These are phyloP conservation scores for Globisporangium barbulae DNA, from an alignment of 352 stramenopile species.

Conservation along the genomic window DNA sequence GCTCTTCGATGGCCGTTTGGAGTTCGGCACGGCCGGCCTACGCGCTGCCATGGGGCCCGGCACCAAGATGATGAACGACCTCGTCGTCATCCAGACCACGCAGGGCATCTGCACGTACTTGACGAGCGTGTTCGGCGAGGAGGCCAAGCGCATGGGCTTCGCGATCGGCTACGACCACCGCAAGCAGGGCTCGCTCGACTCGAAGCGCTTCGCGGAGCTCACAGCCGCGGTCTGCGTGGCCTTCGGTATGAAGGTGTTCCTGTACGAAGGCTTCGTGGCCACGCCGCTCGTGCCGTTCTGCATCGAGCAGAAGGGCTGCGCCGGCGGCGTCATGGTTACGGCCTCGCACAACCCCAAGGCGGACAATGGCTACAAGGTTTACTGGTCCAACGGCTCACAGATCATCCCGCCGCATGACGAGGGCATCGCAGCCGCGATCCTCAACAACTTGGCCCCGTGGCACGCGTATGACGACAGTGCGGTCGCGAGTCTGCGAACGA, in stretches of 20 bases:
- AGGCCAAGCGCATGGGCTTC: slow-evolving; percentile 73
- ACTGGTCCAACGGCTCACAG: slow-evolving; percentile 94
- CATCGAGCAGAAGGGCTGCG: slow-evolving; percentile 77
- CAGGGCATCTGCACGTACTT: slow-evolving; percentile 91
- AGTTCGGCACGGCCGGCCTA: slow-evolving; percentile 92
- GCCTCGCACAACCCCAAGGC: slow-evolving; percentile 98
- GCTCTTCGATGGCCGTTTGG: slow-evolving; percentile 80
- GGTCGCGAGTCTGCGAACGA: slow-evolving; percentile 28
- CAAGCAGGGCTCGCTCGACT: slow-evolving; percentile 68
- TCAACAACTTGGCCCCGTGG: slow-evolving; percentile 90
- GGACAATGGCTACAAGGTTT: slow-evolving; percentile 99
- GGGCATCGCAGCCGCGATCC: slow-evolving; percentile 90
- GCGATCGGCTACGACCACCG: slow-evolving; percentile 92
- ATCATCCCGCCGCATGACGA: slow-evolving; percentile 96
- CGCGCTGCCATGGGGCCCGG: slow-evolving; percentile 88
- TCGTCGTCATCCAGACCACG: slow-evolving; percentile 91
- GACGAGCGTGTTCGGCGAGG: slow-evolving; percentile 62
- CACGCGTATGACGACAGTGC: slow-evolving; percentile 50
- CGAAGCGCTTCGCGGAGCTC: slow-evolving; percentile 85
- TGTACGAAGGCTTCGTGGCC: slow-evolving; percentile 91
- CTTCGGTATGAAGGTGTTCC: slow-evolving; percentile 86
- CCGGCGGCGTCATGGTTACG: slow-evolving; percentile 92
- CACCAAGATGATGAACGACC: slow-evolving; percentile 89
- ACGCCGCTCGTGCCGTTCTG: slow-evolving; percentile 93
- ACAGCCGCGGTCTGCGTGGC: slow-evolving; percentile 80